Evolutionary conservation across 2,329 filamentous ascomycete genomes (phyloP).

Genomic region (Coleophoma eucalyptorum): DNA sequence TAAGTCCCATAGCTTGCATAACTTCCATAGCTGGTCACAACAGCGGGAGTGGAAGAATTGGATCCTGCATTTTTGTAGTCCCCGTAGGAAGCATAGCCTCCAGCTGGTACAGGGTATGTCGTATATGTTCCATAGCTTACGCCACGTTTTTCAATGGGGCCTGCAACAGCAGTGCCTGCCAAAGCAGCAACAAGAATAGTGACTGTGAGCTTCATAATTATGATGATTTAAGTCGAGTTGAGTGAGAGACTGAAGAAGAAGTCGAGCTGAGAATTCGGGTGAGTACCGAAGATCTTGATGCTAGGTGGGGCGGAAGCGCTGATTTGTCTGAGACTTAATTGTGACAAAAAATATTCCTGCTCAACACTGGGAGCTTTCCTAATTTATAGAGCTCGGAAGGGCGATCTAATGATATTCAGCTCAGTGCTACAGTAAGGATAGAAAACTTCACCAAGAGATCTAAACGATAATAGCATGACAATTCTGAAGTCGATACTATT

Average conservation of each 20-base stretch:
- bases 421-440: not conserved
- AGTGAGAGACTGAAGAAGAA: not conserved
- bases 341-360: not conserved
- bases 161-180: not conserved
- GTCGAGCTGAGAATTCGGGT: not conserved
- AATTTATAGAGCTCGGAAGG: not conserved
- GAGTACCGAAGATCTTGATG: not conserved
- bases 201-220: not conserved
- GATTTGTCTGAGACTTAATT: not conserved
- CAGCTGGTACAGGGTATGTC: not conserved
- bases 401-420: not conserved
- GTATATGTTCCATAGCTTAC: not conserved
- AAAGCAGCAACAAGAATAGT: not conserved
- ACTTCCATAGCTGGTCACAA: not conserved
- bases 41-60: no score
- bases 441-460: not conserved
- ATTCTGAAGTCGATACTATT: not conserved
- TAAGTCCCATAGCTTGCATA: not conserved
- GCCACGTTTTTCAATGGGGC: not conserved
- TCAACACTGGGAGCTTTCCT: not conserved
- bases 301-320: not conserved
- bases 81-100: not conserved
- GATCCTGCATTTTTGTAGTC: not conserved
- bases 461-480: not conserved
- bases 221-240: not conserved